Conservation (phyloP, 2,329 filamentous ascomycete species). For the Penicillium sp. region DNA sequence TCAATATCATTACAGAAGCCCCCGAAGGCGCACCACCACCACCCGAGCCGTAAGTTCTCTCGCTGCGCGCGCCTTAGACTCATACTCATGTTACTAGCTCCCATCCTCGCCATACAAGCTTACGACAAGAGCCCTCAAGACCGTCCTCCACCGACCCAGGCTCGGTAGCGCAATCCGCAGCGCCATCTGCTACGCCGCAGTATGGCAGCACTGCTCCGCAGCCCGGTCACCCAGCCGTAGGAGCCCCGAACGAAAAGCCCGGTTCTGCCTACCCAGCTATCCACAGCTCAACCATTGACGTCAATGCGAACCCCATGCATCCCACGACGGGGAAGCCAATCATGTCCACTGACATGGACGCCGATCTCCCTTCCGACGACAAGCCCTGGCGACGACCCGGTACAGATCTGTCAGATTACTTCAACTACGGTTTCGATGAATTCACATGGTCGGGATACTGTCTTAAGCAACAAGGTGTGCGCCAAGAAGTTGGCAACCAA, state of each 20-base stretch:
- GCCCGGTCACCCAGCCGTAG: constrained; percentile 27
- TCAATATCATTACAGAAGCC: constrained; percentile 53
- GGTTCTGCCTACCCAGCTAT: constrained; percentile 68
- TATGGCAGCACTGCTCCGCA: constrained; percentile 35
- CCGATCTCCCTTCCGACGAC: constrained; percentile 71
- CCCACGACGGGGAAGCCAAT: constrained; percentile 75
- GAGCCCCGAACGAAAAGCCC: constrained; percentile 47
- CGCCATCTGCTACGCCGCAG: constrained; percentile 36
- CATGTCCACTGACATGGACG: constrained; percentile 75
- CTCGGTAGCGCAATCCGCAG: constrained; percentile 33
- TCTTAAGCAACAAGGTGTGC: constrained; percentile 78
- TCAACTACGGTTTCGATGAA: constrained; percentile 99
- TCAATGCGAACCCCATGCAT: constrained; percentile 80
- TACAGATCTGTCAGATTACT: constrained; percentile 93
- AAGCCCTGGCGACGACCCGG: constrained; percentile 96
- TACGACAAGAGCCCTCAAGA: constrained; percentile 39
- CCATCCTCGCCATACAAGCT: constrained; percentile 41
- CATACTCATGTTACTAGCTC: constrained; percentile 33
- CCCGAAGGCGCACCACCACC: constrained; percentile 43
- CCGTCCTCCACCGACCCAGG: constrained; percentile 37
- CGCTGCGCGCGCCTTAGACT: constrained; percentile 3
- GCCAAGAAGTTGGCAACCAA: constrained; percentile 76
- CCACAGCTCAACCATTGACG: constrained; percentile 78
- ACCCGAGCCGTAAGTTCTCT: constrained; percentile 35
- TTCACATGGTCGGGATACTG: constrained; percentile 97